Percentiles rank a stretch among this genome's conserved stretches.
These are phyloP conservation scores for Dentiscutata heterogama DNA, from an alignment of 371 early-diverging fungal species.

Conservation along the genomic window DNA sequence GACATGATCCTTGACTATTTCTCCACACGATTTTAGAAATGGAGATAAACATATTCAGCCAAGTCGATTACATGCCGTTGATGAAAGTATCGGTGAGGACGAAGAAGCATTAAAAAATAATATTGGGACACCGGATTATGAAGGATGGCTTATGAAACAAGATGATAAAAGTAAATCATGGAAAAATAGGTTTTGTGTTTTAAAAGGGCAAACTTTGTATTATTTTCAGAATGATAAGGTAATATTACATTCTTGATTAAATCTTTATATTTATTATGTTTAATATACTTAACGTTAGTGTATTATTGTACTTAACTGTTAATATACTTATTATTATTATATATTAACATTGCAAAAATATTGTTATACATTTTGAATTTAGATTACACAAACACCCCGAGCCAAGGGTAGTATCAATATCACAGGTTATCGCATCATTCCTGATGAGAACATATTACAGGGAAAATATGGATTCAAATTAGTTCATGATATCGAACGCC, in stretches of 20 bases:
- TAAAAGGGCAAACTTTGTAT: constrained; percentile 70
- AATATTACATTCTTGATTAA: background rate
- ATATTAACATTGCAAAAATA: constrained; percentile 49
- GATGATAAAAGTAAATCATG: constrained; percentile 72
- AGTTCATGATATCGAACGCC: constrained; percentile 66
- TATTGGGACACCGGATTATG: constrained; percentile 65
- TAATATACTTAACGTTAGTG: background rate
- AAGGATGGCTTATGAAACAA: constrained; percentile 76
- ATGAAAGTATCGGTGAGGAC: constrained; percentile 32
- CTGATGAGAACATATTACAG: constrained; percentile 67
- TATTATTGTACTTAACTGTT: too few species aligned
- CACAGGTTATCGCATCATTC: constrained; percentile 36
- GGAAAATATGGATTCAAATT: constrained; percentile 75
- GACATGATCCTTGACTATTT: background rate
- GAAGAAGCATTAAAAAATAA: constrained; percentile 49
- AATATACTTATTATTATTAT: background rate
- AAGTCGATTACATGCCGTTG: background rate
- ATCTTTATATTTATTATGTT: background rate
- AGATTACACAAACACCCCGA: background rate
- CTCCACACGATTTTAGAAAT: background rate
- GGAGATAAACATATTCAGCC: background rate
- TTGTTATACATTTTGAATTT: background rate
- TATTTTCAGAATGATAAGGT: constrained; percentile 73
- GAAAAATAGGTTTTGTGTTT: constrained; percentile 78
- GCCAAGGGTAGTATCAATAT: constrained; percentile 31